A percentile compares a stretch with the other conserved stretches of the same genome.
These are phyloP conservation scores for Ephemerocybe angulata DNA, from an alignment of 768 basidiomycete species.

Conservation along the genomic window DNA sequence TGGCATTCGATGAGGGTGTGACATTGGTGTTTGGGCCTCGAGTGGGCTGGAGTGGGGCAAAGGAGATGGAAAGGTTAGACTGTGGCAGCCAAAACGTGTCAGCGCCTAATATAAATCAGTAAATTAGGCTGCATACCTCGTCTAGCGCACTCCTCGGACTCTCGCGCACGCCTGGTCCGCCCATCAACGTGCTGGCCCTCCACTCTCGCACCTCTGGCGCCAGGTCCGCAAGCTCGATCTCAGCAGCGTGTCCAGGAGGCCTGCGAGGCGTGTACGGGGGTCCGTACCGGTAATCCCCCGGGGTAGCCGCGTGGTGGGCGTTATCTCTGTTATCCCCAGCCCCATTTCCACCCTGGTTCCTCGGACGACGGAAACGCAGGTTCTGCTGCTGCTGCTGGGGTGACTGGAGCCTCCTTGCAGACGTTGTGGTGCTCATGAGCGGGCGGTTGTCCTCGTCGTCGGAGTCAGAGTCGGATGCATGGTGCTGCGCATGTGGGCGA, in stretches of 20 bases:
- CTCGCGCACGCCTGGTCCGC: slow-evolving; percentile 26
- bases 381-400: slow-evolving; percentile 21
- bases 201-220: slow-evolving; percentile 51
- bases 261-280: background rate
- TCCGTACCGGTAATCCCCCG: slow-evolving; percentile 17
- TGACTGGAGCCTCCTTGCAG: too few species aligned
- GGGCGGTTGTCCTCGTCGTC: slow-evolving; percentile 14
- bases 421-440: slow-evolving; percentile 10
- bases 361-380: slow-evolving; percentile 12
- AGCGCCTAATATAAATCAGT: slow-evolving; percentile 5
- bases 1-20: background rate
- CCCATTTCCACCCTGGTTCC: slow-evolving; percentile 8
- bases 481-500: slow-evolving; percentile 13
- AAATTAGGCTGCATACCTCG: slow-evolving; percentile 37
- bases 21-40: slow-evolving; percentile 6
- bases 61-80: slow-evolving; percentile 45
- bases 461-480: slow-evolving; percentile 12
- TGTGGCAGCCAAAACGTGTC: slow-evolving; percentile 17
- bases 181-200: slow-evolving; percentile 32
- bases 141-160: slow-evolving; percentile 33
- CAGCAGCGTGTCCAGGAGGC: slow-evolving; percentile 12
- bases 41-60: slow-evolving; percentile 46
- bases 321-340: slow-evolving; percentile 19
- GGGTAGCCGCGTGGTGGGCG: too few species aligned
- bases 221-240: slow-evolving; percentile 51